Percentiles rank a stretch among this genome's conserved stretches.
phyloP scores from a whole-genome alignment of 2,329 filamentous ascomycete genomes.

The Sporothrix schenckii region DNA sequence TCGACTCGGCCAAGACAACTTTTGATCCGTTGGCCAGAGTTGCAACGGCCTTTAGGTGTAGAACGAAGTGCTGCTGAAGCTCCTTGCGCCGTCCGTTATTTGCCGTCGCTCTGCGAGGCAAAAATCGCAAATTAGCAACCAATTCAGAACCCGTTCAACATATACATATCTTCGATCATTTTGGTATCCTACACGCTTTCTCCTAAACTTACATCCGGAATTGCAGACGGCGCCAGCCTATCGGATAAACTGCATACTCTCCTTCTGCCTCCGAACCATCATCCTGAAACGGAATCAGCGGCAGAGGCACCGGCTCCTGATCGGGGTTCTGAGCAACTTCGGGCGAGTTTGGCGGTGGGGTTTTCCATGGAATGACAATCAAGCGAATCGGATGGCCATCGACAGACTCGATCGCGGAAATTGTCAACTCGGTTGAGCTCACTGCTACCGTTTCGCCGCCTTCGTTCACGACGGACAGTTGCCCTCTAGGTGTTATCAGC shows the following conservation, averaged over 20 bases:
- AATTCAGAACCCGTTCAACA: not conserved
- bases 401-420: constrained; percentile 92
- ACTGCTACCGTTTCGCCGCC: constrained; percentile 83
- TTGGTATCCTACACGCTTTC: not conserved
- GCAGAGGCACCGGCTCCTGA: constrained; percentile 83
- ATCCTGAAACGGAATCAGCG: constrained; percentile 69
- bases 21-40: constrained; percentile 83
- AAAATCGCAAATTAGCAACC: not conserved
- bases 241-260: constrained; percentile 86
- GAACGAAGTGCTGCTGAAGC: constrained; percentile 91
- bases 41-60: constrained; percentile 82
- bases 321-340: constrained; percentile 68
- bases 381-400: constrained; percentile 90
- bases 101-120: constrained; percentile 72
- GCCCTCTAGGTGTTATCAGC: constrained; percentile 75
- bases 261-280: constrained; percentile 64
- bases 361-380: constrained; percentile 98
- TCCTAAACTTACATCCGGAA: constrained; percentile 71
- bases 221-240: constrained; percentile 91
- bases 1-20: constrained; percentile 77
- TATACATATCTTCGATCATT: not conserved
- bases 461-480: constrained; percentile 80
- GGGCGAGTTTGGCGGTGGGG: constrained; percentile 77
- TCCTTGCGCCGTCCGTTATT: constrained; percentile 96
- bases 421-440: constrained; percentile 78